Conservation (phyloP, 192 early-diverging fungal species). For the Globomyces pollinis-pini region DNA sequence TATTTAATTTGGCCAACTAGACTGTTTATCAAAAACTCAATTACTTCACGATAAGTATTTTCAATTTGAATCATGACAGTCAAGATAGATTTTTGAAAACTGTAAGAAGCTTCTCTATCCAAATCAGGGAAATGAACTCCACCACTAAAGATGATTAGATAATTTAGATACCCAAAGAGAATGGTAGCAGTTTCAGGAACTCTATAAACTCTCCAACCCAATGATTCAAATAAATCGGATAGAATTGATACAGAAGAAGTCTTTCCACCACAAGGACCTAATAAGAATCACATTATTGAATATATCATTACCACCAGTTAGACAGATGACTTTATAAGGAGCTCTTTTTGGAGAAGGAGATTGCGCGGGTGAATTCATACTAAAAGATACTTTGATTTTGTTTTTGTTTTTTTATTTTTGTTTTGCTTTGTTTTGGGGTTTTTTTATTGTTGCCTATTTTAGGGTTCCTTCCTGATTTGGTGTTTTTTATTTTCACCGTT, state of each 20-base stretch:
- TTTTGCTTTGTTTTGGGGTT: too few relatives aligned
- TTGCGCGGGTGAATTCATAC: too few relatives aligned
- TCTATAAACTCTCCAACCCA: conserved; percentile 37
- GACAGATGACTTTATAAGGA: conserved; percentile 24
- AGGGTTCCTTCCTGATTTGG: too few relatives aligned
- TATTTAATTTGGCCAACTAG: conserved; percentile 28
- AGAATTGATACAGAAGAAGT: conserved; percentile 28
- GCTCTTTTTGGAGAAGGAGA: neutral
- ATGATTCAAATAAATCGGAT: conserved; percentile 22
- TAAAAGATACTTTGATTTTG: too few relatives aligned
- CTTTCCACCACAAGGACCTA: conserved; percentile 38
- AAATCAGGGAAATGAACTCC: conserved; percentile 8
- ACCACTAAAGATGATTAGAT: too few relatives aligned
- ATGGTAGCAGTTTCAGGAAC: conserved; percentile 39
- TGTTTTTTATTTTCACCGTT: too few relatives aligned
- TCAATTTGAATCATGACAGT: conserved; percentile 31
- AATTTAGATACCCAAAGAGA: too few relatives aligned
- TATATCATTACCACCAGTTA: too few relatives aligned
- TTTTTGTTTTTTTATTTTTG: too few relatives aligned
- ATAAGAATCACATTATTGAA: too few relatives aligned
- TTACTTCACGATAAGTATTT: conserved; percentile 34
- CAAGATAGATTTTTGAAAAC: conserved; percentile 34
- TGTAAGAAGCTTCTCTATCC: conserved; percentile 15
- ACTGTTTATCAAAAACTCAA: too few relatives aligned
- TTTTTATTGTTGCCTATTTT: too few relatives aligned